Evolutionary conservation across 257 asterid species (phyloP).

Genomic region (Fraxinus americana): DNA sequence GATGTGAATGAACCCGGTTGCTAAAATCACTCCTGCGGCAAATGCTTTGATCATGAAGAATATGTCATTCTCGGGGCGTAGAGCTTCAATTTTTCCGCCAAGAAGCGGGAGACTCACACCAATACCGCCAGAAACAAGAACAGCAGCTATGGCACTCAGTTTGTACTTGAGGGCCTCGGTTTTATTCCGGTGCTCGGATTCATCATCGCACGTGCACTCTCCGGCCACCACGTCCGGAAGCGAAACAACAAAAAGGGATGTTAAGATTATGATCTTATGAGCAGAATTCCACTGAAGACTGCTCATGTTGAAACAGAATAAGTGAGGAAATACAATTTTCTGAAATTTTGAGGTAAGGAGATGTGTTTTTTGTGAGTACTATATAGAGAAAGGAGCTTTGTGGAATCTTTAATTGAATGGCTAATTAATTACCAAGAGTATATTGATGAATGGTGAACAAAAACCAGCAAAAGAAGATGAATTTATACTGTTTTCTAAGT

Average conservation of each 20-base stretch:
- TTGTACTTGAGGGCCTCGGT: constrained; percentile 52
- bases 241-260: constrained; percentile 4
- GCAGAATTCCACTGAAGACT: not conserved
- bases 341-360: constrained; percentile 1
- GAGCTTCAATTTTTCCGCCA: constrained; percentile 35
- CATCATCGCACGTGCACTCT: constrained; percentile 33
- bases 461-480: not conserved
- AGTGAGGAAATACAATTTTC: constrained; percentile 1
- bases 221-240: constrained; percentile 9
- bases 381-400: not conserved
- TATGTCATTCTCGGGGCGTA: constrained; percentile 54
- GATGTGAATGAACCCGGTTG: constrained; percentile 65
- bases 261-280: constrained; percentile 18
- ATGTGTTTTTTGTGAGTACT: constrained; percentile 7
- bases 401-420: constrained; percentile 18
- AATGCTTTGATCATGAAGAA: constrained; percentile 75
- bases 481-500: constrained; percentile 16
- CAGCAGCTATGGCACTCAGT: constrained; percentile 42
- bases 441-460: constrained; percentile 3
- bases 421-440: constrained; percentile 4
- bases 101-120: constrained; percentile 60
- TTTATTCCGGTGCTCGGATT: constrained; percentile 15
- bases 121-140: constrained; percentile 49
- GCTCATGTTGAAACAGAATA: constrained; percentile 29
- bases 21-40: constrained; percentile 65